Percentiles rank a stretch among this genome's conserved stretches.
Conservation (phyloP, 164 flowering plant genomes). For the Piper betle region DNA sequence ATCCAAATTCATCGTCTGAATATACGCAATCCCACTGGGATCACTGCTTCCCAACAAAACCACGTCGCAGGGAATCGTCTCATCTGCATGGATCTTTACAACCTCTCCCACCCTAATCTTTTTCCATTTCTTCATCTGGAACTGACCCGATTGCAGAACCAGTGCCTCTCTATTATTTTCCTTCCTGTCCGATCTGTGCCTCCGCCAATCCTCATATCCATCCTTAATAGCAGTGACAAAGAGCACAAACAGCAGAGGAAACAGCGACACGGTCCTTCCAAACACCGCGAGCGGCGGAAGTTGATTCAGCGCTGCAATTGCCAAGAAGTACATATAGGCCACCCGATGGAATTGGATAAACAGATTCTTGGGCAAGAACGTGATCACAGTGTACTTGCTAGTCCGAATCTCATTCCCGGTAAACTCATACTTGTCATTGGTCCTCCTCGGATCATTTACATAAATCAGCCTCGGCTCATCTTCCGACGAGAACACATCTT, state of each 20-base stretch:
- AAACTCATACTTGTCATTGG: constrained; percentile 76
- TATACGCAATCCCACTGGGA: constrained; percentile 79
- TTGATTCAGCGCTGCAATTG: constrained; percentile 87
- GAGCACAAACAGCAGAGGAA: constrained; percentile 83
- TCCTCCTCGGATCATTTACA: constrained; percentile 67
- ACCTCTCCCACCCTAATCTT: constrained; percentile 72
- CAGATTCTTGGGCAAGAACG: constrained; percentile 81
- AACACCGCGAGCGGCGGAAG: constrained; percentile 95
- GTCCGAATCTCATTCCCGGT: constrained; percentile 81
- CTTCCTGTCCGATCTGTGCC: constrained; percentile 75
- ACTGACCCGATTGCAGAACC: constrained; percentile 47
- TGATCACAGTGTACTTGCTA: constrained; percentile 72
- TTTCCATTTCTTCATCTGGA: constrained; percentile 54
- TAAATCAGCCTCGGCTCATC: constrained; percentile 53
- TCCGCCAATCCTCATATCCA: constrained; percentile 95
- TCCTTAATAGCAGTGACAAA: constrained; percentile 86
- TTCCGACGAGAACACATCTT: constrained; percentile 30
- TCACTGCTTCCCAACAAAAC: constrained; percentile 78
- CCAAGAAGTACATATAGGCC: constrained; percentile 80
- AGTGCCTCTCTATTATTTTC: constrained; percentile 70
- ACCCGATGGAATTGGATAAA: constrained; percentile 89
- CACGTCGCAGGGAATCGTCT: constrained; percentile 84
- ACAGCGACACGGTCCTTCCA: constrained; percentile 88
- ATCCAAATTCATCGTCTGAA: constrained; percentile 89
- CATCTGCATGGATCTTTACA: constrained; percentile 55